These are phyloP conservation scores for Penicillium sclerotigenum DNA, from an alignment of 2,329 filamentous ascomycete genomes.

Conservation along the genomic window DNA sequence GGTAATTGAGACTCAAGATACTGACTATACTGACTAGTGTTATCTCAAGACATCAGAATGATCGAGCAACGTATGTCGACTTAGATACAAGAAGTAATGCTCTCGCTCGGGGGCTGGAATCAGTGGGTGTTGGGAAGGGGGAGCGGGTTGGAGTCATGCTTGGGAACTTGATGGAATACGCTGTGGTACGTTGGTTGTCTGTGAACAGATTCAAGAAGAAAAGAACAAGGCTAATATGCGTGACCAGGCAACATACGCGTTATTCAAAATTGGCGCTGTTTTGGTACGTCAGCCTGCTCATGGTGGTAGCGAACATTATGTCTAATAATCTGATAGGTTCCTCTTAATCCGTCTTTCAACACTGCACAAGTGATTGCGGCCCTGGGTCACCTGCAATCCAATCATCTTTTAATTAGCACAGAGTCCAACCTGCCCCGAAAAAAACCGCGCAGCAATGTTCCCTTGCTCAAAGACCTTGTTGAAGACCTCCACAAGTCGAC, in stretches of 20 bases:
- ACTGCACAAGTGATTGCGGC: conserved; percentile 72
- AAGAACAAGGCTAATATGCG: conserved; percentile 8
- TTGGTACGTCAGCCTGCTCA: conserved; percentile 51
- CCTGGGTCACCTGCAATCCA: conserved; percentile 68
- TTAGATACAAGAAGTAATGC: conserved; percentile 75
- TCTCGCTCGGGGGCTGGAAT: conserved; percentile 67
- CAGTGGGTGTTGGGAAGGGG: conserved; percentile 72
- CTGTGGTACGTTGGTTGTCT: conserved; percentile 53
- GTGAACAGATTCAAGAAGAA: too few species aligned
- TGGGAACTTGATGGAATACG: conserved; percentile 81
- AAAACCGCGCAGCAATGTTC: conserved; percentile 57
- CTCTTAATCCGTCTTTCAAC: conserved; percentile 88
- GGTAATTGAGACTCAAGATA: background rate
- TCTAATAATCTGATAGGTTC: conserved; percentile 55
- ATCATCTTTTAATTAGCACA: conserved; percentile 76
- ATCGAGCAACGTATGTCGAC: conserved; percentile 66
- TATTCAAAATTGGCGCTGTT: conserved; percentile 92
- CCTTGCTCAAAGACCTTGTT: conserved; percentile 55
- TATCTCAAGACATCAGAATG: conserved; percentile 60
- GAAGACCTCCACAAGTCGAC: conserved; percentile 45
- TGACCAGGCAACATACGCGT: conserved; percentile 65
- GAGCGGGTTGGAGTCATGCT: conserved; percentile 82
- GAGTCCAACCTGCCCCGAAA: conserved; percentile 78
- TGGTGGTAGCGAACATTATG: background rate
- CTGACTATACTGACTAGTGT: conserved; percentile 41